Percentiles rank a stretch among this genome's conserved stretches.
phyloP scores from a whole-genome alignment of 2,329 filamentous ascomycete species.

The Fragosphaeria purpurea region DNA sequence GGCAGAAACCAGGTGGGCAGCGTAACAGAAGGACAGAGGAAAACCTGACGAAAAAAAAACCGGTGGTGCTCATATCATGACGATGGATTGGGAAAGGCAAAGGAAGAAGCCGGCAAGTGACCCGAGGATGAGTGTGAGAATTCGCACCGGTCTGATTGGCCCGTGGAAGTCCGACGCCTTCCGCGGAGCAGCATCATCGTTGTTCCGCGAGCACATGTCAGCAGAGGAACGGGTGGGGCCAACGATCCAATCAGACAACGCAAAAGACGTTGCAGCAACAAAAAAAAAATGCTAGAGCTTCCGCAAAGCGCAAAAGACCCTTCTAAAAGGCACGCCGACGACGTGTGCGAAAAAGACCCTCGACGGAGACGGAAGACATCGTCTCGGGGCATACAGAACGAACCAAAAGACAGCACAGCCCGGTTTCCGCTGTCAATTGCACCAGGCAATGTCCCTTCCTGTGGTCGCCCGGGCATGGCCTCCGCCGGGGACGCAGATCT shows the following conservation, averaged over 20 bases:
- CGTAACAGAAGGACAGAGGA: no score
- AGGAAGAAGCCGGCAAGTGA: constrained; percentile 11
- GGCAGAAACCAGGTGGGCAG: no score
- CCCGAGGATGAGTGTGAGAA: constrained; percentile 15
- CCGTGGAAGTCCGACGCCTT: constrained; percentile 1
- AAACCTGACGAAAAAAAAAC: background rate
- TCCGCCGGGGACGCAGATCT: constrained; percentile 3
- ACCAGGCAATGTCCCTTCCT: constrained; percentile 4
- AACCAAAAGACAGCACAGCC: no score
- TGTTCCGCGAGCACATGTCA: constrained; percentile 6
- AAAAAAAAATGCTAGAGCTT: no score
- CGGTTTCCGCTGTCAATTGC: no score
- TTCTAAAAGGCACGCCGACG: constrained; percentile 4
- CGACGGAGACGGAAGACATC: no score
- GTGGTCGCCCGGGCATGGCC: constrained; percentile 5
- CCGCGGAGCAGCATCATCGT: constrained; percentile 8
- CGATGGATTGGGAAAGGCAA: constrained; percentile 1
- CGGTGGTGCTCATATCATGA: background rate
- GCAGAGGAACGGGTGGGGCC: background rate
- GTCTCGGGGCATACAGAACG: no score
- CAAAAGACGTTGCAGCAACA: no score
- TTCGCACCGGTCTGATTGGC: constrained; percentile 15
- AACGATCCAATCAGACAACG: no score
- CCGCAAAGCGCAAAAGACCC: background rate
- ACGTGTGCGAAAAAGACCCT: no score